Percentiles rank a stretch among this genome's conserved stretches.
Evolutionary conservation across 1,284 basidiomycete species (phyloP).

Genomic region (Singerocomus inundabilis): DNA sequence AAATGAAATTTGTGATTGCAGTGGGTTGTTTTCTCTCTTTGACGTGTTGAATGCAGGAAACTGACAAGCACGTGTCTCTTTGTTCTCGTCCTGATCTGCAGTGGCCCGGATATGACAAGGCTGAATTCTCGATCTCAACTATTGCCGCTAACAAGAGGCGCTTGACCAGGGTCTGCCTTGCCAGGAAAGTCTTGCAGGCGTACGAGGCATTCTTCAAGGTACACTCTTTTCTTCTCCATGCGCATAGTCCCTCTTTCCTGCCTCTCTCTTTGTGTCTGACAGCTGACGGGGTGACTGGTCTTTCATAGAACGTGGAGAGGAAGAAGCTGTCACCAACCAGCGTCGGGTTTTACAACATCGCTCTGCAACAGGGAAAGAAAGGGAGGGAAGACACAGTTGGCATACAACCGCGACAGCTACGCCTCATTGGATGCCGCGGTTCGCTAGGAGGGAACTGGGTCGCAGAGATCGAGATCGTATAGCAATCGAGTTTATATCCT

Average conservation of each 20-base stretch:
- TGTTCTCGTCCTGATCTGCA: neutral
- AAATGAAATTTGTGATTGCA: neutral
- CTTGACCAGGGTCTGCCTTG: slow-evolving; percentile 12
- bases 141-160: neutral
- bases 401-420: slow-evolving; percentile 15
- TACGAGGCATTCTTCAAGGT: slow-evolving; percentile 15
- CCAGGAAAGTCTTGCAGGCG: neutral
- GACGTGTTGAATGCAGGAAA: neutral
- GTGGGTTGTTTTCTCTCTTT: slow-evolving; percentile 6
- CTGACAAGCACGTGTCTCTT: neutral
- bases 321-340: neutral
- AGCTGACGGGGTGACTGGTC: too few species aligned
- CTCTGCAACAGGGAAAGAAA: slow-evolving; percentile 11
- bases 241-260: neutral
- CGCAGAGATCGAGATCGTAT: slow-evolving; percentile 21
- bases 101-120: slow-evolving; percentile 20
- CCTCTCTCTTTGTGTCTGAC: too few species aligned
- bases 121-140: neutral
- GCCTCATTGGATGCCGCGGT: slow-evolving; percentile 6
- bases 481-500: neutral
- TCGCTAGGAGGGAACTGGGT: slow-evolving; percentile 6
- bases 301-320: slow-evolving; percentile 9
- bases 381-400: slow-evolving; percentile 7
- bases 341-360: slow-evolving; percentile 8
- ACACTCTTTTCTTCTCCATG: neutral